Conservation (phyloP, 805 yeast species). For the Lipomyces orientalis region DNA sequence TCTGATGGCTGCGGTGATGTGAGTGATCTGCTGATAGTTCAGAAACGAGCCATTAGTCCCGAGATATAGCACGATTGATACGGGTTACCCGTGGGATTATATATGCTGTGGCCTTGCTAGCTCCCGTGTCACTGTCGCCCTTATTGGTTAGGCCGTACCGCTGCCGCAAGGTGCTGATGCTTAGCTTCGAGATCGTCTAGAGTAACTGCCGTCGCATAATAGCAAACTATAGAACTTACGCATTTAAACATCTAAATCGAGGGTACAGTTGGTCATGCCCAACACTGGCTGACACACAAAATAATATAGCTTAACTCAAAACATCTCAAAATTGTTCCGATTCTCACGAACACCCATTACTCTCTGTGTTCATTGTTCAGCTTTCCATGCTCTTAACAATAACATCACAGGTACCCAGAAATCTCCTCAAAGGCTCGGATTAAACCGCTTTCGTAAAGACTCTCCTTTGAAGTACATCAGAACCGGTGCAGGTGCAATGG, state of each 20-base stretch:
- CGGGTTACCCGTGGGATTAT: not conserved
- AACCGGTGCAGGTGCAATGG: constrained; percentile 65
- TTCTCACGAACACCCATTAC: not conserved
- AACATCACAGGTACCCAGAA: not conserved
- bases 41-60: no score
- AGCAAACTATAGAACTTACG: no score
- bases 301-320: not conserved
- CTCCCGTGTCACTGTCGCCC: not conserved
- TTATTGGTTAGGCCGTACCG: not conserved
- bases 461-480: constrained; percentile 18
- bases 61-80: no score
- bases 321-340: not conserved
- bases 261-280: no score
- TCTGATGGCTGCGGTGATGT: no score
- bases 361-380: not conserved
- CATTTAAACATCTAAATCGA: not conserved
- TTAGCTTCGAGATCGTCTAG: no score
- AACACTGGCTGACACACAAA: constrained; percentile 3
- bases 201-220: no score
- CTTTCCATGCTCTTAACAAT: not conserved
- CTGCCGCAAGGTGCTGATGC: no score
- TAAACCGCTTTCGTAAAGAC: constrained; percentile 18
- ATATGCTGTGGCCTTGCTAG: not conserved
- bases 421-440: constrained; percentile 12
- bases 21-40: no score